These are phyloP conservation scores for Rhododendron kiyosumense DNA, from an alignment of 148 eudicot species.

Conservation along the genomic window DNA sequence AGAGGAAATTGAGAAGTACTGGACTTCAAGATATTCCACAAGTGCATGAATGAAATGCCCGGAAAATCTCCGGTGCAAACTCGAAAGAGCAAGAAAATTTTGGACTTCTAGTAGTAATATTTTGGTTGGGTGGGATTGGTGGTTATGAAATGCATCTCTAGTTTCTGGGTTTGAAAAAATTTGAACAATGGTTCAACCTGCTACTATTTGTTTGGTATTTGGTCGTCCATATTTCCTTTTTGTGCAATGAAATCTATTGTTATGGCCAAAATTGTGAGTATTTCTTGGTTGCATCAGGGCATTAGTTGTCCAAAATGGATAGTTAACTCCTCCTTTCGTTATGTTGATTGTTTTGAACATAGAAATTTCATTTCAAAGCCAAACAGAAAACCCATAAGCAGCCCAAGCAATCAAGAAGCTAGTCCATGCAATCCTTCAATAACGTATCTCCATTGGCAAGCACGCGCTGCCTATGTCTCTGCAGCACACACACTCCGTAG, in stretches of 20 bases:
- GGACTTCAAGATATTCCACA: constrained; percentile 25
- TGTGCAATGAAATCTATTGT: not conserved
- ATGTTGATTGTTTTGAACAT: not conserved
- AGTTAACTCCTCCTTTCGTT: not conserved
- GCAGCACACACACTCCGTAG: too few species aligned
- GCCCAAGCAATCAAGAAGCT: too few species aligned
- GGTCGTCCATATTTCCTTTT: not conserved
- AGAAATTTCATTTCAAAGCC: not conserved
- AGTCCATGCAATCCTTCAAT: too few species aligned
- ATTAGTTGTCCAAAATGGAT: not conserved
- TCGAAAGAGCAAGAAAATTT: constrained; percentile 9
- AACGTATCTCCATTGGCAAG: too few species aligned
- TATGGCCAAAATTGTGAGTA: not conserved
- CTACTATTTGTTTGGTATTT: not conserved
- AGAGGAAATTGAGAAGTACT: constrained; percentile 33
- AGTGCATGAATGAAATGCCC: constrained; percentile 8
- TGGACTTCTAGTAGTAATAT: not conserved
- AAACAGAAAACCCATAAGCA: too few species aligned
- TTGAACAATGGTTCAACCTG: not conserved
- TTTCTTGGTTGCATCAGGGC: not conserved
- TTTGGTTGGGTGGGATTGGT: not conserved
- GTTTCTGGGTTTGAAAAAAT: not conserved
- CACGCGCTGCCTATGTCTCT: too few species aligned
- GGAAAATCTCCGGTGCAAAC: not conserved
- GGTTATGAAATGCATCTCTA: not conserved